These are phyloP conservation scores for Cerrena zonata DNA, from an alignment of 1,284 basidiomycete species.

Conservation along the genomic window DNA sequence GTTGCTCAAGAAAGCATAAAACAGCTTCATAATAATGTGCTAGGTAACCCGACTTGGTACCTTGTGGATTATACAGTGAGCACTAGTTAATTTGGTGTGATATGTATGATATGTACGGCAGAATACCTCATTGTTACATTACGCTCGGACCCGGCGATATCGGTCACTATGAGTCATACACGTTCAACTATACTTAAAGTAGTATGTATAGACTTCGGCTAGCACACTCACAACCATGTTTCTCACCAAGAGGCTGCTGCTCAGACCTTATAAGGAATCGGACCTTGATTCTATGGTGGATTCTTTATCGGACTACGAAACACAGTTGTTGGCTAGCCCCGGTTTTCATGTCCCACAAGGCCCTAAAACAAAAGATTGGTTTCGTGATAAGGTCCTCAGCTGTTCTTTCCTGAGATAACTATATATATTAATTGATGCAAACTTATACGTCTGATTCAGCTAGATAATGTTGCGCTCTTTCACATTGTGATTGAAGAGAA, in stretches of 20 bases:
- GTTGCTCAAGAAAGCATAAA: too few species aligned
- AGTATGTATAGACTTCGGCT: too few species aligned
- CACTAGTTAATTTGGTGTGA: too few species aligned
- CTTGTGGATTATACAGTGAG: too few species aligned
- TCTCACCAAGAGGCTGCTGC: background rate
- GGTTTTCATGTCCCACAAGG: background rate
- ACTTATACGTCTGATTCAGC: background rate
- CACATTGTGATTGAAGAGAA: slow-evolving; percentile 12
- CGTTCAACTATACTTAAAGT: too few species aligned
- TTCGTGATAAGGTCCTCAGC: background rate
- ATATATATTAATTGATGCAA: background rate
- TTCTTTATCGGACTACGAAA: background rate
- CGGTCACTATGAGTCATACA: too few species aligned
- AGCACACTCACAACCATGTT: slow-evolving; percentile 6
- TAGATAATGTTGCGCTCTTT: background rate
- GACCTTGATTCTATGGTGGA: background rate
- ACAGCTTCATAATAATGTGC: too few species aligned
- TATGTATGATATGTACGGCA: too few species aligned
- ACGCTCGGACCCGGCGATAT: too few species aligned
- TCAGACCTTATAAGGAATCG: background rate
- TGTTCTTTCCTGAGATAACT: background rate
- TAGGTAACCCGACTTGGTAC: too few species aligned
- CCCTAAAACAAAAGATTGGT: background rate
- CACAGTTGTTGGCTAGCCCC: background rate
- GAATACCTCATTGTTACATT: too few species aligned